Conservation (phyloP, 2,329 filamentous ascomycete genomes). For the Fonsecaea pedrosoi region DNA sequence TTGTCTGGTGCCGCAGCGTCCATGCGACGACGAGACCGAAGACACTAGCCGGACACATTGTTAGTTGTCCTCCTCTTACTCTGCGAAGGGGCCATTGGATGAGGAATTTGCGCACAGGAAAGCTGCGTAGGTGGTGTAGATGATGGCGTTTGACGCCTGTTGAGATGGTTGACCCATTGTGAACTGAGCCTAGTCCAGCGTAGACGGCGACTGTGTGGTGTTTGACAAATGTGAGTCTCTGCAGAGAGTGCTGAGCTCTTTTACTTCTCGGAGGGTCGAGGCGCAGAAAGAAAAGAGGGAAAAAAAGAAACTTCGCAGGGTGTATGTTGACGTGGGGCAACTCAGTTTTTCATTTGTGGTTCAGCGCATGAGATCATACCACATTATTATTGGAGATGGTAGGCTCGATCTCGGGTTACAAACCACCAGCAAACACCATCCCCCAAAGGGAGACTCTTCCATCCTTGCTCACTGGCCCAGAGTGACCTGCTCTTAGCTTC, state of each 20-base stretch:
- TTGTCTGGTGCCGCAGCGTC: constrained; percentile 66
- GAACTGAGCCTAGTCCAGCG: neutral
- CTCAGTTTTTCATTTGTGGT: constrained; percentile 9
- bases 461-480: neutral
- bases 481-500: neutral
- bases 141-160: constrained; percentile 79
- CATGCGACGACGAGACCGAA: constrained; percentile 67
- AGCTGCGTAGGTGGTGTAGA: constrained; percentile 77
- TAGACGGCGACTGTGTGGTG: neutral
- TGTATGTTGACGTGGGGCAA: constrained; percentile 23
- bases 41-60: constrained; percentile 54
- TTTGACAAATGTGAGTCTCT: neutral
- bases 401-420: constrained; percentile 2
- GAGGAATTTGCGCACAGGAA: constrained; percentile 68
- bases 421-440: neutral
- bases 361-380: neutral
- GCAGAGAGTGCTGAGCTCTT: neutral
- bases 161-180: constrained; percentile 77
- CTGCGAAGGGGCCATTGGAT: neutral
- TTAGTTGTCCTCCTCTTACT: neutral
- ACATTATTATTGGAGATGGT: neutral
- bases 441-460: neutral
- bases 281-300: neutral
- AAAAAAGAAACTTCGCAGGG: constrained; percentile 36
- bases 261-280: neutral